Evolutionary conservation across 75 land plant genomes (phyloP).

Genomic region (Selaginella moellendorffii): DNA sequence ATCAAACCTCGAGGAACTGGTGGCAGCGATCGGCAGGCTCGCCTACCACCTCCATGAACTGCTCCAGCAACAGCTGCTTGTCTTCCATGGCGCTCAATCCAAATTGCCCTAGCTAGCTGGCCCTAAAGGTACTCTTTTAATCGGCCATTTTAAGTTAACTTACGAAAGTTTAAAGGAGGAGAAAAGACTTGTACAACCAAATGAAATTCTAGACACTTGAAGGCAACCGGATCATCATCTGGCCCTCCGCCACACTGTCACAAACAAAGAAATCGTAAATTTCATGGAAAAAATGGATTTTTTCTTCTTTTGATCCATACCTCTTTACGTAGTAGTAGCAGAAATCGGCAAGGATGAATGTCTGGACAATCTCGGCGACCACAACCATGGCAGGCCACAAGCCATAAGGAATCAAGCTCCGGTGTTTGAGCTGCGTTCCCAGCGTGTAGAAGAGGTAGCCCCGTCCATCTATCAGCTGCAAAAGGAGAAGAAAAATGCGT

Average conservation of each 20-base stretch:
- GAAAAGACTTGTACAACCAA: too few species aligned
- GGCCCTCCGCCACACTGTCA: neutral
- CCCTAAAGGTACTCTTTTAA: too few species aligned
- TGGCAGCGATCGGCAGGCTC: constrained; percentile 50
- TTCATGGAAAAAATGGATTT: too few species aligned
- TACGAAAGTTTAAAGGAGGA: too few species aligned
- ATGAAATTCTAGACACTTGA: neutral
- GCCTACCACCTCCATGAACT: constrained; percentile 62
- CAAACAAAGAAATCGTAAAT: neutral
- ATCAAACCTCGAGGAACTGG: constrained; percentile 52
- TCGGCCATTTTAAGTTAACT: too few species aligned
- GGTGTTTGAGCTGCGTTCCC: neutral
- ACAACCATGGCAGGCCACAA: constrained; percentile 12
- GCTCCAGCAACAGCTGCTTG: constrained; percentile 35
- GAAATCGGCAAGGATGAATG: constrained; percentile 16
- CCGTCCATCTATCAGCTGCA: constrained; percentile 6
- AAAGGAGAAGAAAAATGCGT: neutral
- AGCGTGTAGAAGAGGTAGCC: neutral
- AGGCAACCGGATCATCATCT: neutral
- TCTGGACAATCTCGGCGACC: constrained; percentile 15
- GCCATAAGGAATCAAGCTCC: too few species aligned
- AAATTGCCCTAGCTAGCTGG: too few species aligned
- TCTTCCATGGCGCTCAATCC: too few species aligned
- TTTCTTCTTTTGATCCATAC: too few species aligned
- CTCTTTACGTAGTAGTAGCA: constrained; percentile 23